A percentile compares a stretch with the other conserved stretches of the same genome.
phyloP scores from a whole-genome alignment of 1,284 basidiomycete genomes.

The Apiotrichum mycotoxinovorans region DNA sequence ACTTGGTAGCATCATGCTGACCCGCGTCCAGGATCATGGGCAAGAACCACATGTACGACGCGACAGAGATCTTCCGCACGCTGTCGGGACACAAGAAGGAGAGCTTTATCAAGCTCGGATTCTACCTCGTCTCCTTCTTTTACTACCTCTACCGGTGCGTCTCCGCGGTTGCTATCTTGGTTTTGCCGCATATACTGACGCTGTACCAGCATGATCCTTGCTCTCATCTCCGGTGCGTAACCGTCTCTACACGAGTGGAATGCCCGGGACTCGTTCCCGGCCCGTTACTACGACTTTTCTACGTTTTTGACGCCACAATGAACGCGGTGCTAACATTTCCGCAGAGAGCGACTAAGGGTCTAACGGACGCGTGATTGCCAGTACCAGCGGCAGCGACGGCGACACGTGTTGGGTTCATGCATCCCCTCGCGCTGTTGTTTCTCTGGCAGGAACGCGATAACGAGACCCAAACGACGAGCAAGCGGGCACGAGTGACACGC shows the following conservation, averaged over 20 bases:
- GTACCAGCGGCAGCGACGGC: neutral
- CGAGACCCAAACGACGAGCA: neutral
- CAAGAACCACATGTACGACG: conserved; percentile 97
- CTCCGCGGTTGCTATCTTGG: neutral
- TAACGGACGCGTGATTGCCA: neutral
- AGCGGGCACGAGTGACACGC: no score
- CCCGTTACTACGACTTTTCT: no score
- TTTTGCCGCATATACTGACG: neutral
- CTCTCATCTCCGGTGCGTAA: conserved; percentile 64
- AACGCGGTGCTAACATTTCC: neutral
- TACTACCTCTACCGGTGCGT: conserved; percentile 91
- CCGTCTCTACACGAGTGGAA: no score
- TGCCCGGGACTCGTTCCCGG: no score
- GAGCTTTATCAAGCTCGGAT: conserved; percentile 92
- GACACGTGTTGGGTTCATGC: neutral
- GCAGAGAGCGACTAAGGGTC: conserved; percentile 4
- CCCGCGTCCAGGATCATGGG: conserved; percentile 68
- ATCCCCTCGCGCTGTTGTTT: neutral
- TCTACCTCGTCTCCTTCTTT: conserved; percentile 92
- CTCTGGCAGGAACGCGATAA: neutral
- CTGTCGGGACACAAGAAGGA: conserved; percentile 93
- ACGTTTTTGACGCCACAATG: no score
- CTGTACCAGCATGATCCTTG: conserved; percentile 74
- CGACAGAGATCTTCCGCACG: conserved; percentile 98
- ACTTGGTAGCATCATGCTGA: neutral